Base-by-base conservation (phyloP, 148 eudicot genomes). In the Vaccinium corymbosum region DNA sequence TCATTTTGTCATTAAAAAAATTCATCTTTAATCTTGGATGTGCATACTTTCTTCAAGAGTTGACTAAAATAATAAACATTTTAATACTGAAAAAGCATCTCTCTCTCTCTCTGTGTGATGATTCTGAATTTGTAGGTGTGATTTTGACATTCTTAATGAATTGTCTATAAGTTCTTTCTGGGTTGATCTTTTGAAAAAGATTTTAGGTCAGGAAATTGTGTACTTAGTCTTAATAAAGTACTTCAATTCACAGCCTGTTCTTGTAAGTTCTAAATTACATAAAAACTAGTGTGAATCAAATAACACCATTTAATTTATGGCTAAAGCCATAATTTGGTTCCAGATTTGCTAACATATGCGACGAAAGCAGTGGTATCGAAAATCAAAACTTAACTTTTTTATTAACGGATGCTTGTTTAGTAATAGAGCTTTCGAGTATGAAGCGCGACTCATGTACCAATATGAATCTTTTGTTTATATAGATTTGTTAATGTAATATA, bases 71-170 rank as follows among this genome's bases (percentile, higher is more conserved):
- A 68, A 27, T 64, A 38, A 75, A 75, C 50, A 16, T 19, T 80
- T 80, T 57, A 35, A 80, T 59, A 46, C 1, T 14, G 1, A 61
- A 62, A 62, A 27, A 38, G 68, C n/a, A 62, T 42, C 82, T 80
- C 55, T 80, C 82, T 80, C 73, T 80, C 52, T 79, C 82, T 79
- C 70, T 71, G 17, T 71, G 32, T 66, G 5, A 19, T 4, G 72
- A 15, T 61, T 27, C 32, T 61, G 53, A 42, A 61, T 59, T 80
- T 80, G 35, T 80, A 20, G 73, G 50, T 61, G 73, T 61, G 82
- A 59, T 62, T 42, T 80, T 46, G 82, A 80, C 82, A 46, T 80
- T 61, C 73, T 59, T 42, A 11, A 42, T 38, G 51, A 20, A 16
- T 80, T 57, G 52, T 80, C 38, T 10, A 59, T 35, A 57, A 38